A percentile compares a stretch with the other conserved stretches of the same genome.
Conservation (phyloP, 805 yeast species). For the Metschnikowia noctiluminum region DNA sequence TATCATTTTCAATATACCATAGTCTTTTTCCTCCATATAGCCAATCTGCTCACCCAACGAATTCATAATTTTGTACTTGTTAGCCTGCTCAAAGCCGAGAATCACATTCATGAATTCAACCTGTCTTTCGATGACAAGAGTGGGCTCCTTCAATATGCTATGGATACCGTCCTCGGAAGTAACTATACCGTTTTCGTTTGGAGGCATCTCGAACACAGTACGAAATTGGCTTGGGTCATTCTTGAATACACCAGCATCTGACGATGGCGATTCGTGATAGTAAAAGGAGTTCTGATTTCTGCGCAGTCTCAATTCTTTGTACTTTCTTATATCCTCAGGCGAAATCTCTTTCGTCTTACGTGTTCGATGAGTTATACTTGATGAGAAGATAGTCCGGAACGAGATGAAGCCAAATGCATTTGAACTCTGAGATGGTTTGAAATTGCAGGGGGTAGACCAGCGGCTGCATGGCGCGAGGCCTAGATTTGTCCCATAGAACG, state of each 20-base stretch:
- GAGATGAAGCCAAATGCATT: background rate
- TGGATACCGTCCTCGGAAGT: constrained; percentile 58
- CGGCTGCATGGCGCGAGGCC: too few relatives aligned
- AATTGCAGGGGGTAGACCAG: background rate
- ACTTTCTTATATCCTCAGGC: constrained; percentile 32
- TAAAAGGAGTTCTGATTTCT: constrained; percentile 18
- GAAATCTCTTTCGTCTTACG: constrained; percentile 32
- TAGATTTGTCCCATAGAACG: too few relatives aligned
- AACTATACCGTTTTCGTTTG: constrained; percentile 49
- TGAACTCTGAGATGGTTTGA: background rate
- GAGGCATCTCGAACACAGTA: constrained; percentile 33
- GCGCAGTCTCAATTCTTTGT: constrained; percentile 13
- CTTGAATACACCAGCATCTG: constrained; percentile 19
- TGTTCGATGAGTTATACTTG: constrained; percentile 16
- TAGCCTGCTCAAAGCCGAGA: constrained; percentile 90
- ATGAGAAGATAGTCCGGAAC: constrained; percentile 1
- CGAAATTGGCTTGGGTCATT: constrained; percentile 29
- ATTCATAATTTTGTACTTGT: constrained; percentile 70
- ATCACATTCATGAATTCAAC: constrained; percentile 85
- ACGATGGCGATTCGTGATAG: constrained; percentile 28
- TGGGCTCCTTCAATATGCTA: constrained; percentile 69
- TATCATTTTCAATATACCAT: constrained; percentile 63
- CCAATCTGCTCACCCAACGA: constrained; percentile 74
- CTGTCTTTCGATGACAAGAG: constrained; percentile 81
- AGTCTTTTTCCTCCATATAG: constrained; percentile 76